Base-by-base conservation (phyloP, 208 protist genomes). In the Leishmania gerbilli region DNA sequence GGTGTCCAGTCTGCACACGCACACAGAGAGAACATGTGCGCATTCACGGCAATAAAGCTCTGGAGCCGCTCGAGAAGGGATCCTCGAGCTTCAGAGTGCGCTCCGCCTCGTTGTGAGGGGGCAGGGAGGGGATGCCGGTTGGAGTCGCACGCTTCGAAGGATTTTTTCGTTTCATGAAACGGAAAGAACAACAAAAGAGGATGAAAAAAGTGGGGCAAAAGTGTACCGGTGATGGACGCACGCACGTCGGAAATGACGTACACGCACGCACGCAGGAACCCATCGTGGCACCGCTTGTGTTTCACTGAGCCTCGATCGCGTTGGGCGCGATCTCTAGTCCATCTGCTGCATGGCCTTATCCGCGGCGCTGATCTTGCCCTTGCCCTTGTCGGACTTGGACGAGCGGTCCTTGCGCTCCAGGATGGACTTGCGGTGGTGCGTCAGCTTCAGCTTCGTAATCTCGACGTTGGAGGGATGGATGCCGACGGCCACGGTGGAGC, bases 381-480 rank as follows among this genome's bases (percentile, higher is more conserved):
- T 98, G 77, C 87, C 91, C 92, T 99, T 99, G 86, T 96, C 93
- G 72, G 83, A 88, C 89, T 94, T 96, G 74, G 88, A 89, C 83
- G 87, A 92, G 89, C 92, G 90, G 92, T 95, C 95, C 93, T 98
- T 95, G 90, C 97, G 91, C 77, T 98, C 98, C 64, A 99, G 93
- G 83, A 99, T 95, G 55, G 83, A 86, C 94, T 99, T 99, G 89
- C 99, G 98, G 95, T 99, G 93, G 87, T 99, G 97, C 92, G 99
- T 99, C 51, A 99, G 89, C 92, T 99, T 99, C 84, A 99, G 96
- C 93, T 99, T 99, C 85, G 98, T 99, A 92, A 99, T 99, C 88
- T 99, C 95, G 74, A 99, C 96, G 87, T 99, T 99, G 86, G 99
- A 99, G 74, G 99, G 92, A 90, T 99, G 85, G 91, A 99, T 96